Conservation (phyloP, 2,329 filamentous ascomycete species). For the Neofusicoccum ribis region DNA sequence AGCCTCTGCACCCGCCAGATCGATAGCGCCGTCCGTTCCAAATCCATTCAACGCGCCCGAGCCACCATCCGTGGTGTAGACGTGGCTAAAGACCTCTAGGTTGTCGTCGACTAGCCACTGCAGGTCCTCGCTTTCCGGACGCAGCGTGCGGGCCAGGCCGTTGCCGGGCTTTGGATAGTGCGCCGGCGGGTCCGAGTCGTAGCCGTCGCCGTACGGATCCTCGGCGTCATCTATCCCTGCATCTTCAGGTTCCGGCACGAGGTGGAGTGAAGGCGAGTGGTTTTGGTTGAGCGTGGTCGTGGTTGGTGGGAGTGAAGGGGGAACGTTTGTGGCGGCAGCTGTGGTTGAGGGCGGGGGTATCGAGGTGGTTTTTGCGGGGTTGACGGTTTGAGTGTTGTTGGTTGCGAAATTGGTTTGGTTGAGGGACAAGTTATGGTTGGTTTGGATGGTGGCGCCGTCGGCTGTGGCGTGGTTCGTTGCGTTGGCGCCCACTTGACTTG, state of each 20-base stretch:
- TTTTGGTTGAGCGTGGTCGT: background rate
- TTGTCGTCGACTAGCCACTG: slow-evolving; percentile 64
- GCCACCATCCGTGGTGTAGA: slow-evolving; percentile 9
- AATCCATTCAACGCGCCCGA: slow-evolving; percentile 22
- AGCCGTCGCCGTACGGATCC: slow-evolving; percentile 45
- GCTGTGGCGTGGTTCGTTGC: slow-evolving; percentile 20
- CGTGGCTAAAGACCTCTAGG: slow-evolving; percentile 59
- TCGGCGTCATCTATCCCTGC: background rate
- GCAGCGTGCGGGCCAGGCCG: slow-evolving; percentile 54
- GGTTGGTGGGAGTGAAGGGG: background rate
- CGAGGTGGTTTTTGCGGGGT: slow-evolving; percentile 23
- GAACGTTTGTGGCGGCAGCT: slow-evolving; percentile 8
- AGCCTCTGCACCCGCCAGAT: background rate
- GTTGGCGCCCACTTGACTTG: slow-evolving; percentile 19
- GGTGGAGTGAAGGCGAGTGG: background rate
- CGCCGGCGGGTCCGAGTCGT: slow-evolving; percentile 53
- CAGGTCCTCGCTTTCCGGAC: slow-evolving; percentile 59
- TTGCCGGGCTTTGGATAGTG: slow-evolving; percentile 65
- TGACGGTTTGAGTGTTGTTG: slow-evolving; percentile 13
- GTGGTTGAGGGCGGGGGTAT: slow-evolving; percentile 3
- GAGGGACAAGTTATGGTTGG: background rate
- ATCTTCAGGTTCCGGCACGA: background rate
- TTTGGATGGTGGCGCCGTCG: slow-evolving; percentile 17
- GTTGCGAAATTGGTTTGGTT: slow-evolving; percentile 12
- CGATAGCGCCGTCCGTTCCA: slow-evolving; percentile 18